A percentile compares a stretch with the other conserved stretches of the same genome.
These are phyloP conservation scores for Alnus rubra DNA, from an alignment of 306 rosid species.

Conservation along the genomic window DNA sequence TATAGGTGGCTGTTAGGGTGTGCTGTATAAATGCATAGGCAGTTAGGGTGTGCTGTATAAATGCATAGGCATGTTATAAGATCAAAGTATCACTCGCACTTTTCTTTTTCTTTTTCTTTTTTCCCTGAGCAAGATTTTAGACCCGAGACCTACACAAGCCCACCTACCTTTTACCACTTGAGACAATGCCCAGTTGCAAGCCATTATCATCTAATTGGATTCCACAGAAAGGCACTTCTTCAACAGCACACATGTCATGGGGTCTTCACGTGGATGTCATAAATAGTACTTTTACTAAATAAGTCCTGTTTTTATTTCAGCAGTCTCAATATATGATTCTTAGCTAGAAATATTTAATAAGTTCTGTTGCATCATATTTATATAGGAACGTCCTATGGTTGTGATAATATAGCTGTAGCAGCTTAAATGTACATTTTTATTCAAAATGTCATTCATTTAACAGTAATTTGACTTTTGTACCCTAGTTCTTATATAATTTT, in stretches of 20 bases:
- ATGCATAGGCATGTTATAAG: not conserved
- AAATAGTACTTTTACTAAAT: not conserved
- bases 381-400: not conserved
- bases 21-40: not conserved
- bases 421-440: not conserved
- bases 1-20: not conserved
- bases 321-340: not conserved
- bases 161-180: not conserved
- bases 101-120: conserved; percentile 5
- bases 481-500: not conserved
- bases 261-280: not conserved
- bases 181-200: not conserved
- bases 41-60: not conserved
- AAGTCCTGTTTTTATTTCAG: not conserved
- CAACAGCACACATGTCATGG: not conserved
- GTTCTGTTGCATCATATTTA: not conserved
- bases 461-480: not conserved
- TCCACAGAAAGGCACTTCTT: not conserved
- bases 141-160: not conserved
- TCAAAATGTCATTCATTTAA: not conserved
- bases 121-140: conserved; percentile 12
- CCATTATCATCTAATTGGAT: not conserved
- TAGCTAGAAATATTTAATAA: not conserved
- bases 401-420: not conserved
- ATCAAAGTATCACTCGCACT: not conserved